These are phyloP conservation scores for Diaporthe longicolla DNA, from an alignment of 2,329 filamentous ascomycete genomes.

Conservation along the genomic window DNA sequence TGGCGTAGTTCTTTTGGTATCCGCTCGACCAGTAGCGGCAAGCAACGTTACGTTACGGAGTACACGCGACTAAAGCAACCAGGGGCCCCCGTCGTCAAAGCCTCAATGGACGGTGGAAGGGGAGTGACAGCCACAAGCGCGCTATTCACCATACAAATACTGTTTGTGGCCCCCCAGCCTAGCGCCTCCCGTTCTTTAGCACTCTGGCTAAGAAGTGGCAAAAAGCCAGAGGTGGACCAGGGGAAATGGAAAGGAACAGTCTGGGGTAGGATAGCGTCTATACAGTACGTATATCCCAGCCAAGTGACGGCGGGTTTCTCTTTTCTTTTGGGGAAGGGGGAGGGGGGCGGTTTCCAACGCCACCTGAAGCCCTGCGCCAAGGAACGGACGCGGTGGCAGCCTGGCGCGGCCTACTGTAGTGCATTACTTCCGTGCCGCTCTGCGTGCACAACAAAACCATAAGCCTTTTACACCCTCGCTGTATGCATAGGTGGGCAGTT, in stretches of 20 bases:
- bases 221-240: neutral
- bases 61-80: neutral
- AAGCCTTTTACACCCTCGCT: neutral
- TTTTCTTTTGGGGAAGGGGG: too few relatives aligned
- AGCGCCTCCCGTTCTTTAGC: neutral
- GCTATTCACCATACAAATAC: neutral
- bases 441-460: neutral
- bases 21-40: neutral
- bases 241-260: neutral
- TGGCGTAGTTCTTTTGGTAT: neutral
- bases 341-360: neutral
- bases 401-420: slow-evolving; percentile 7
- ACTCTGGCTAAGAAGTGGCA: neutral
- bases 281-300: neutral
- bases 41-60: slow-evolving; percentile 23
- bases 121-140: neutral
- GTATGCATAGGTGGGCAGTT: too few relatives aligned
- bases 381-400: neutral
- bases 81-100: neutral
- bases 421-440: slow-evolving; percentile 14
- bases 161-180: neutral
- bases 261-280: neutral
- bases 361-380: neutral
- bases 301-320: neutral
- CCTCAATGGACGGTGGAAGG: too few relatives aligned